These are phyloP conservation scores for Pseudonitzschia delicatissima DNA, from an alignment of 108 stramenopile species.

Conservation along the genomic window DNA sequence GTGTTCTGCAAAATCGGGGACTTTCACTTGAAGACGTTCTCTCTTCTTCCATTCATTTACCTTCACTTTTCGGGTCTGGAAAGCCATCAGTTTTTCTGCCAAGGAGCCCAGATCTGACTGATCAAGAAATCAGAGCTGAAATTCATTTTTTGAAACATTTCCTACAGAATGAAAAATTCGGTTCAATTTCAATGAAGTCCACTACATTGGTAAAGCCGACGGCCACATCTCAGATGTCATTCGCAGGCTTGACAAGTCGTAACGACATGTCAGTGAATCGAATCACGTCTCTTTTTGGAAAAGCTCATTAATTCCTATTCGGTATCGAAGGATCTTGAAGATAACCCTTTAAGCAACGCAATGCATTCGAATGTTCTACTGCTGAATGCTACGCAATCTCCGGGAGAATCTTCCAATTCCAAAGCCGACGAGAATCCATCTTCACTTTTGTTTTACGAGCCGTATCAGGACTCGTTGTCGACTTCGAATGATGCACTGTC, in stretches of 20 bases:
- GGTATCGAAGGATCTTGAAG: background rate
- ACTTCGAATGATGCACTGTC: background rate
- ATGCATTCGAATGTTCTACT: background rate
- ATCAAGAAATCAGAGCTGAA: background rate
- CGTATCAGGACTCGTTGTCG: background rate
- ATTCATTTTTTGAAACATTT: background rate
- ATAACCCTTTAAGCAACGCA: background rate
- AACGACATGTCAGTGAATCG: slow-evolving; percentile 6
- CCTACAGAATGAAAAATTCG: background rate
- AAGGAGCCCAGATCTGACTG: background rate
- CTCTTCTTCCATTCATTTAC: background rate
- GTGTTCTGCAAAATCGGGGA: slow-evolving; percentile 22
- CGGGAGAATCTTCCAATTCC: background rate
- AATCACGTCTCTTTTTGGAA: background rate
- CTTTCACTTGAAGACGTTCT: slow-evolving; percentile 19
- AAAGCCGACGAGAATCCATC: slow-evolving; percentile 3
- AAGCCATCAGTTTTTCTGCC: slow-evolving; percentile 1
- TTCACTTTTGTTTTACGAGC: slow-evolving; percentile 25
- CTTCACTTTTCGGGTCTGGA: slow-evolving; percentile 14
- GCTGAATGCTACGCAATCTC: background rate
- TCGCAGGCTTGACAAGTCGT: background rate
- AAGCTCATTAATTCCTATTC: background rate
- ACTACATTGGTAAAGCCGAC: background rate
- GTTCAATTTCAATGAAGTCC: background rate
- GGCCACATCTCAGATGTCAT: background rate